Evolutionary conservation across 148 eudicot genomes (phyloP), one percentile per base, ranked within the genome.

Genomic region (Rhododendron henanense): DNA sequence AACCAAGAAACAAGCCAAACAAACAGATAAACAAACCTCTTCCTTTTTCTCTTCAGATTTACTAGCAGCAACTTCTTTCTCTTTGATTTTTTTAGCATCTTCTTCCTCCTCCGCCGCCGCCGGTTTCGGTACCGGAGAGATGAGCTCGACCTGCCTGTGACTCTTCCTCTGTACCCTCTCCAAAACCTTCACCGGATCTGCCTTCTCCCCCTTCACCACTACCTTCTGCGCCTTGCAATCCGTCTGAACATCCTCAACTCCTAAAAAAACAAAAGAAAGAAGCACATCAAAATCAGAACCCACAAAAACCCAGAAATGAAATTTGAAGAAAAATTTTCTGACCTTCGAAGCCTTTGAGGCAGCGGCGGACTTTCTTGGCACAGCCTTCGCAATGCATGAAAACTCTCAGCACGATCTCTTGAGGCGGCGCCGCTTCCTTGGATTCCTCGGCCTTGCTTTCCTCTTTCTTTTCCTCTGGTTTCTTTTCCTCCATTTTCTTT

Each of bases 301-400:
- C 21, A 45, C 8, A 69, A 18, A 19, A 19, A 15, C 51, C 55
- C 57, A 14, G 48, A 21, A 2, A 50, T 7, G 21, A 35, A 48
- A 23, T 48, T 47, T 10, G 18, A n/a, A 10, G 28, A 28, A 41
- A 37, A 53, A 33, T 19, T 19, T 6, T 55, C 41, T 48, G 87
- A 94, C 98, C 98, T 63, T 88, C 83, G 75, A 95, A 95, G 85
- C 98, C 97, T 81, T 91, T 94, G 87, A 96, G 97, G 55, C 90
- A 93, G 63, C 90, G 88, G 15, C 94, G 89, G 87, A 97, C 96
- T 91, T 97, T 95, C 5, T 93, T 91, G 78, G 99, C 99, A 50
- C 99, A 97, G 0, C 98, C 99, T 81, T 97, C 98, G 79, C 99
- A 97, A 94, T 97, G 99, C 99, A 97, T 94, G 93, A 65, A 95